Percentiles rank a stretch among this genome's conserved stretches.
Evolutionary conservation across 2,329 filamentous ascomycete species (phyloP).

Genomic region (Colletotrichum gloeosporioides): DNA sequence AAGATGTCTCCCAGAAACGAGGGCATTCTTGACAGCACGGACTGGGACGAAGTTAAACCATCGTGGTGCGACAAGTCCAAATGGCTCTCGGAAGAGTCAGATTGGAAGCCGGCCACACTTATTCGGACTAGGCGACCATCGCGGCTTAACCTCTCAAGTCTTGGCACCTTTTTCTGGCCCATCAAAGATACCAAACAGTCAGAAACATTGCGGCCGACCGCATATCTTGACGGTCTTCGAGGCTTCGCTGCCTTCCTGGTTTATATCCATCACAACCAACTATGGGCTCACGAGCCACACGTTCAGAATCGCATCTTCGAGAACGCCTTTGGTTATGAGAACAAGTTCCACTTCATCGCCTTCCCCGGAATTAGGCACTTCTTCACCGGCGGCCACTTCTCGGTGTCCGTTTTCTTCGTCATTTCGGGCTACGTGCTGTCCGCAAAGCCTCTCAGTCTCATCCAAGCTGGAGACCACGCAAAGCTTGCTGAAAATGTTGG

Average conservation of each 20-base stretch:
- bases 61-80: slow-evolving; percentile 24
- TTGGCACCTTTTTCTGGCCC: slow-evolving; percentile 14
- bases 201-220: slow-evolving; percentile 39
- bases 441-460: slow-evolving; percentile 51
- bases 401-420: slow-evolving; percentile 60
- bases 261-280: slow-evolving; percentile 51
- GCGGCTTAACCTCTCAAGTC: background rate
- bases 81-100: slow-evolving; percentile 23
- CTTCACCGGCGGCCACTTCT: slow-evolving; percentile 66
- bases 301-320: slow-evolving; percentile 38
- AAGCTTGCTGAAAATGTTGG: slow-evolving; percentile 49
- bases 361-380: slow-evolving; percentile 65
- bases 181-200: slow-evolving; percentile 17
- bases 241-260: slow-evolving; percentile 53
- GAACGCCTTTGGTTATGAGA: slow-evolving; percentile 51
- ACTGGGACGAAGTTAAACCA: slow-evolving; percentile 37
- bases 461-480: slow-evolving; percentile 46
- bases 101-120: slow-evolving; percentile 32
- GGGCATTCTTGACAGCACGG: slow-evolving; percentile 36
- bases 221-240: slow-evolving; percentile 54
- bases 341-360: slow-evolving; percentile 51
- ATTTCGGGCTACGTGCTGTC: slow-evolving; percentile 64
- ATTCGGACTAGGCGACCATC: slow-evolving; percentile 11
- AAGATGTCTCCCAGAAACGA: slow-evolving; percentile 36
- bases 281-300: slow-evolving; percentile 41